Percentiles rank a stretch among this genome's conserved stretches.
Evolutionary conservation across 495 filamentous ascomycete genomes (phyloP).

Genomic region (Tuber microsphaerosporum): DNA sequence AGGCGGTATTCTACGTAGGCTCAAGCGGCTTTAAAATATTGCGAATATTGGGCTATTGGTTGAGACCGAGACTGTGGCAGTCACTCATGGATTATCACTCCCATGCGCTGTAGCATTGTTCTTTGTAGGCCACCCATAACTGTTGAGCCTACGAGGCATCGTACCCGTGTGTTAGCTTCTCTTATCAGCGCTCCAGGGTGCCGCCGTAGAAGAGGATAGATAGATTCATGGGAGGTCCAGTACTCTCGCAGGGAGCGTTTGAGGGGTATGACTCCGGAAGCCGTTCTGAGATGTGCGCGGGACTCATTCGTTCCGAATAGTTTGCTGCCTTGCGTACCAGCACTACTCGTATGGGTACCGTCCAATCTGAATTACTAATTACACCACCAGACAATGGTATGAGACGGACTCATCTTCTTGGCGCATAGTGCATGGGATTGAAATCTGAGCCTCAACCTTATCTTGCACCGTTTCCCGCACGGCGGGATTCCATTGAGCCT

Average conservation of each 20-base stretch:
- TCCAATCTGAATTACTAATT: not conserved
- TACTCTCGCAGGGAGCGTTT: too few relatives aligned
- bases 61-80: not conserved
- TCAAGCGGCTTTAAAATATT: not conserved
- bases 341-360: too few relatives aligned
- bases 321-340: not conserved
- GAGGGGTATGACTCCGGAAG: not conserved
- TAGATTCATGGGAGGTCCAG: too few relatives aligned
- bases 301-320: not conserved
- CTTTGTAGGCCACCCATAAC: not conserved
- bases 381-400: not conserved
- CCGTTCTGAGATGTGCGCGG: not conserved
- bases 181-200: not conserved
- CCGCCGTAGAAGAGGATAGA: too few relatives aligned
- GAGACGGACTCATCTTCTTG: not conserved
- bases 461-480: not conserved
- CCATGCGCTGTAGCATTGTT: not conserved
- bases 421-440: not conserved
- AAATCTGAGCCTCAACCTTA: not conserved
- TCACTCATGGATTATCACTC: not conserved
- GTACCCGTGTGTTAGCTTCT: not conserved
- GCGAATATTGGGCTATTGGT: too few relatives aligned
- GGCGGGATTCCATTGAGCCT: conserved; percentile 9
- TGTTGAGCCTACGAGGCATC: not conserved
- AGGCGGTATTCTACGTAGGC: not conserved